phyloP scores from a whole-genome alignment of 1,284 basidiomycete genomes.

The Tremellales sp. region DNA sequence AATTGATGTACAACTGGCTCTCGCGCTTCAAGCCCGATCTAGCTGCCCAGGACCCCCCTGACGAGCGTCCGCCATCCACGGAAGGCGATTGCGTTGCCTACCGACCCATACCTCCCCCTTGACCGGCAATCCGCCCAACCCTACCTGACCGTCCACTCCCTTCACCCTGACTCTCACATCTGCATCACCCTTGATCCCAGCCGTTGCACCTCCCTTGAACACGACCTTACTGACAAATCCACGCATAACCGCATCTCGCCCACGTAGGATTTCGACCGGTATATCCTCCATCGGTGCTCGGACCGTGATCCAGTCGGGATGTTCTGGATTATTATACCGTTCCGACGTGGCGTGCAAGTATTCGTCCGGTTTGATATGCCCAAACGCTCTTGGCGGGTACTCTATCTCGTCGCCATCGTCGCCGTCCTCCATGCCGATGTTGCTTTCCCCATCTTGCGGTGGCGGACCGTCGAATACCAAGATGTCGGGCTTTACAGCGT shows the following conservation, averaged over 20 bases:
- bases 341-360: slow-evolving; percentile 22
- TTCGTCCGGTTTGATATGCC: slow-evolving; percentile 30
- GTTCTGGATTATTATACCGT: slow-evolving; percentile 13
- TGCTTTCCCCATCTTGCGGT: slow-evolving; percentile 1
- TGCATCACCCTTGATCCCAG: slow-evolving; percentile 43
- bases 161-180: slow-evolving; percentile 30
- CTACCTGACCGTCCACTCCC: slow-evolving; percentile 27
- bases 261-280: slow-evolving; percentile 41
- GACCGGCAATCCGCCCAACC: slow-evolving; percentile 36
- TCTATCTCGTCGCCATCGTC: slow-evolving; percentile 8
- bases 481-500: slow-evolving; percentile 41
- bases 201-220: slow-evolving; percentile 45
- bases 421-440: neutral
- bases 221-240: slow-evolving; percentile 47
- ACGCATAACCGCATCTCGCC: slow-evolving; percentile 36
- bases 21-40: neutral
- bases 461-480: slow-evolving; percentile 43
- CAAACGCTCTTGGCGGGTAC: slow-evolving; percentile 22
- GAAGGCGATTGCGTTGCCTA: slow-evolving; percentile 3
- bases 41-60: neutral
- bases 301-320: slow-evolving; percentile 30
- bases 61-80: neutral
- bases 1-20: neutral
- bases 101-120: slow-evolving; percentile 41
- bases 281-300: slow-evolving; percentile 40